phyloP scores from a whole-genome alignment of 495 filamentous ascomycete species.

The Peziza echinospora region DNA sequence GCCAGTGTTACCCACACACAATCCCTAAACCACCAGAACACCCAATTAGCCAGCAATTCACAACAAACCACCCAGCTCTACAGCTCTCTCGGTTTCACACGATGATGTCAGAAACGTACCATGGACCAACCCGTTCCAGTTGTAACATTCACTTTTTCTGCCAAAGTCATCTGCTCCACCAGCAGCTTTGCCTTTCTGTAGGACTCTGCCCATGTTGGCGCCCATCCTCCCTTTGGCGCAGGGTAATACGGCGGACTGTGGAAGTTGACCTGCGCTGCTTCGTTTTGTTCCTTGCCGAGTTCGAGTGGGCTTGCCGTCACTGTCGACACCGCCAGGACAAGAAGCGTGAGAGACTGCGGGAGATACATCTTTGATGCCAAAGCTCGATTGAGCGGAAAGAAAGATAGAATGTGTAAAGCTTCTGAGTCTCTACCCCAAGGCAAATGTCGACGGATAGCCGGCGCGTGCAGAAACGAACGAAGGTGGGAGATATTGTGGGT shows the following conservation, averaged over 20 bases:
- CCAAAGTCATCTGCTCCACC: conserved; percentile 39
- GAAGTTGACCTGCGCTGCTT: background rate
- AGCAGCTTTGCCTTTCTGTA: conserved; percentile 39
- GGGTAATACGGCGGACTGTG: conserved; percentile 61
- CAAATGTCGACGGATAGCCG: too few relatives aligned
- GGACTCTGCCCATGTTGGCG: conserved; percentile 31
- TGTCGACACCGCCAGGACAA: background rate
- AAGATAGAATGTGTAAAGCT: too few relatives aligned
- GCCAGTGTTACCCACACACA: conserved; percentile 47
- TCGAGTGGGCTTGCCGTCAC: background rate
- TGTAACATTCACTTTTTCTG: conserved; percentile 52
- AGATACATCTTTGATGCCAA: too few relatives aligned
- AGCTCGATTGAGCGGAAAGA: too few relatives aligned
- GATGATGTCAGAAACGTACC: conserved; percentile 2
- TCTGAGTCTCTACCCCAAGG: too few relatives aligned
- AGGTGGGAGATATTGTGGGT: too few relatives aligned
- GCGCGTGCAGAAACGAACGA: too few relatives aligned
- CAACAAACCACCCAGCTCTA: background rate
- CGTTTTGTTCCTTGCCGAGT: background rate
- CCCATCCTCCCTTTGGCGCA: conserved; percentile 30
- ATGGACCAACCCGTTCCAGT: conserved; percentile 39
- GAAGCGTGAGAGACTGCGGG: background rate
- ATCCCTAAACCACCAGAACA: conserved; percentile 26
- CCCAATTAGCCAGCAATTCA: background rate
- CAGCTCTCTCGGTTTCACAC: too few relatives aligned